Evolutionary conservation across 768 basidiomycete genomes (phyloP), one percentile per base, ranked within the genome.

Genomic region (Glaciozyma antarctica): DNA sequence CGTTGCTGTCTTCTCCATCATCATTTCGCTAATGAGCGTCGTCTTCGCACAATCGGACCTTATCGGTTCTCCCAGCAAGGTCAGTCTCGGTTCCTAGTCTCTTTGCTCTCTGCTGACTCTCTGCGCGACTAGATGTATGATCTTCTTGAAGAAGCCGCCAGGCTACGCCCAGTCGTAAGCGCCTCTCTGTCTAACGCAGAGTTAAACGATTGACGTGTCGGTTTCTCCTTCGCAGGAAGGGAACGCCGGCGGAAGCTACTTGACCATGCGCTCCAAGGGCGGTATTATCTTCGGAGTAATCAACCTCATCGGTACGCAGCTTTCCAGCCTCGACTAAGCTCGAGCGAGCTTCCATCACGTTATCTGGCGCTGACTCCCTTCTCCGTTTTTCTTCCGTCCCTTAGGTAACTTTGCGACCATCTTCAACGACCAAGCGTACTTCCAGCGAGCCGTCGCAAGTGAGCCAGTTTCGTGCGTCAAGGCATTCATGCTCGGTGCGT

Each of bases 401-500:
- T 84, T 90, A 60, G 89, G 45, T 26, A 57, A 57, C 77, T 92
- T 90, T 71, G 82, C 82, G n/a, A 84, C 82, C 8, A 83, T 85
- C 5, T 76, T 75, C 64, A 41, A 41, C 60, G 67, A 73, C 57
- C 64, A 62, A 44, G 56, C 48, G 2, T 56, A 62, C 48, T 58
- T 53, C 26, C 89, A 91, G 74, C 82, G 90, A 17, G 91, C 91
- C 1, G 90, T 95, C 73, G 93, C 93, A 1, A 87, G 85, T 65
- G 79, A 85, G 24, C 90, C 90, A 0, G 85, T 83, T 1, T 86
- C 83, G 22, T 87, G 87, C 22, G 91, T 94, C 63, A 92, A 91
- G 76, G 92, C 88, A 0, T 97, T 90, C 78, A 79, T 93, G 5
- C 80, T 91, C 9, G 93, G 92, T 51, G 92, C 92, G 3, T 75